A percentile compares a stretch with the other conserved stretches of the same genome.
These are phyloP conservation scores for Ganoderma meredithae DNA, from an alignment of 1,284 basidiomycete genomes.

Conservation along the genomic window DNA sequence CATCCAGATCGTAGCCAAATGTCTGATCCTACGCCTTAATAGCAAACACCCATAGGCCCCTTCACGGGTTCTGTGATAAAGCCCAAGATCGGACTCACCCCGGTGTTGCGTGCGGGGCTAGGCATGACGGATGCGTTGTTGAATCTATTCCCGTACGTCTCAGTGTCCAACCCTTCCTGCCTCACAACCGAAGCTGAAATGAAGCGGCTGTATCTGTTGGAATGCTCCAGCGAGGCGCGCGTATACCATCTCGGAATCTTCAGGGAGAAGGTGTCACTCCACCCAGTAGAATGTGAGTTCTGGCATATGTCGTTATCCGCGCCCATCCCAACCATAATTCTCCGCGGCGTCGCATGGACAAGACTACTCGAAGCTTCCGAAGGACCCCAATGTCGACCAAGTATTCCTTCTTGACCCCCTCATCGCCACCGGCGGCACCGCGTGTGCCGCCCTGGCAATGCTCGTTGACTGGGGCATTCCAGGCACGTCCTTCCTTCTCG, in stretches of 20 bases:
- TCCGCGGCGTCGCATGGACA: constrained; percentile 17
- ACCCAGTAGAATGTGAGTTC: constrained; percentile 88
- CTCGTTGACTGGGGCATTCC: constrained; percentile 87
- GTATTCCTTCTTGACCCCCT: constrained; percentile 91
- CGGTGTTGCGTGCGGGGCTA: constrained; percentile 91
- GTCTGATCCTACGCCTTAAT: constrained; percentile 13
- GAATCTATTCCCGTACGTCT: constrained; percentile 77
- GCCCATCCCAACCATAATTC: neutral
- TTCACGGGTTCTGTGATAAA: constrained; percentile 75
- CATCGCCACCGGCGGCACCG: constrained; percentile 95
- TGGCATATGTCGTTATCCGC: neutral
- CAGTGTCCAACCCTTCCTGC: neutral
- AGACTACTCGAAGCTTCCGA: constrained; percentile 95
- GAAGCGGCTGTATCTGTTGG: neutral
- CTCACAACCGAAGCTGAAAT: neutral
- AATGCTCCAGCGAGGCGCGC: constrained; percentile 64
- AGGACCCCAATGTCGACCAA: constrained; percentile 77
- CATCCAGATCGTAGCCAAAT: neutral
- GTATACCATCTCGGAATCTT: constrained; percentile 93
- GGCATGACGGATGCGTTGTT: constrained; percentile 93
- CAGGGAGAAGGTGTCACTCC: constrained; percentile 88
- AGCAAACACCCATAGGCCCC: constrained; percentile 72
- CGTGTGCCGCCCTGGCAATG: constrained; percentile 86
- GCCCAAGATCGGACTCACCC: constrained; percentile 84
- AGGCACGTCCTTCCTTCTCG: constrained; percentile 47